A percentile compares a stretch with the other conserved stretches of the same genome.
phyloP scores from a whole-genome alignment of 331 rosid genomes.

The Saraca asoca region DNA sequence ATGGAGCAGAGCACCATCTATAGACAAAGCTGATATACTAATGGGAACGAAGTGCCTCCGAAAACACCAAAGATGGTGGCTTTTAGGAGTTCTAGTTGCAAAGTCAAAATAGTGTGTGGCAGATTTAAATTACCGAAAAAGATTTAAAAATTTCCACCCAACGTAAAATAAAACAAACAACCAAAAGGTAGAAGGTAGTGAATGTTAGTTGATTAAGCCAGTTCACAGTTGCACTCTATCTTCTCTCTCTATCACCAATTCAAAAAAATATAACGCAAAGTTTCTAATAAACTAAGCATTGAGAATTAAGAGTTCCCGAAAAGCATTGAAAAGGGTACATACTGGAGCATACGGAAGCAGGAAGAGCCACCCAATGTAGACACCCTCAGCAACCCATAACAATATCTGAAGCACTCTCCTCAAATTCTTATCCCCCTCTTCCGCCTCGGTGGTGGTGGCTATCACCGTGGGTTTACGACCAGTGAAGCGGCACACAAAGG shows the following conservation, averaged over 20 bases:
- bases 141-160: neutral
- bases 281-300: neutral
- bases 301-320: neutral
- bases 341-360: slow-evolving; percentile 93
- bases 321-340: slow-evolving; percentile 28
- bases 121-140: neutral
- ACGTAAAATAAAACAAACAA: neutral
- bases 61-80: neutral
- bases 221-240: neutral
- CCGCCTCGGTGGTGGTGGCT: slow-evolving; percentile 14
- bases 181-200: neutral
- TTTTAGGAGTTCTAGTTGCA: neutral
- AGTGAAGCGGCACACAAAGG: slow-evolving; percentile 40
- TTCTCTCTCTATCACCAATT: neutral
- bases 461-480: slow-evolving; percentile 47
- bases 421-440: slow-evolving; percentile 34
- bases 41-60: neutral
- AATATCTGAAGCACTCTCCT: slow-evolving; percentile 47
- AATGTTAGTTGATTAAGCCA: neutral
- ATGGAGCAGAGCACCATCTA: neutral
- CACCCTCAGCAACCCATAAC: slow-evolving; percentile 73
- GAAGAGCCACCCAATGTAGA: slow-evolving; percentile 85
- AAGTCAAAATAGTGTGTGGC: neutral
- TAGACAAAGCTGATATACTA: neutral
- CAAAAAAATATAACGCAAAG: neutral